phyloP scores from a whole-genome alignment of 129 eudicot species.

The Flaveria trinervia region DNA sequence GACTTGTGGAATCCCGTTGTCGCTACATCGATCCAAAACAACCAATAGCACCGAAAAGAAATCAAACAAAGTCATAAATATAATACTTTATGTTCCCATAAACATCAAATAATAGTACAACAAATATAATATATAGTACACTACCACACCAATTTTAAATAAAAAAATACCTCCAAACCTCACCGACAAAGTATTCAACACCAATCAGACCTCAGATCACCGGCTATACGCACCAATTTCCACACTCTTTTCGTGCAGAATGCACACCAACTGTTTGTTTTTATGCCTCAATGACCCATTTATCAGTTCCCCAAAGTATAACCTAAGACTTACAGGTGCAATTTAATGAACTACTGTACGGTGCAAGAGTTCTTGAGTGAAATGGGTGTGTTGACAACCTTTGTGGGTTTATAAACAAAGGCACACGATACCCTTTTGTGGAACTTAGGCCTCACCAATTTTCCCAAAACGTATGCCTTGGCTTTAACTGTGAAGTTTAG shows the following conservation, averaged over 20 bases:
- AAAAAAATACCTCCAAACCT: slow-evolving; percentile 19
- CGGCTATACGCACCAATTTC: neutral
- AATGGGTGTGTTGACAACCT: slow-evolving; percentile 45
- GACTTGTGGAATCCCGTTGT: neutral
- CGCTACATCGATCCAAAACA: neutral
- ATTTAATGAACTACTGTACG: slow-evolving; percentile 27
- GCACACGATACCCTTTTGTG: slow-evolving; percentile 54
- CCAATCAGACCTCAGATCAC: slow-evolving; percentile 5
- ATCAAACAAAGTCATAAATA: neutral
- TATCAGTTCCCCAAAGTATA: neutral
- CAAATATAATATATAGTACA: slow-evolving; percentile 18
- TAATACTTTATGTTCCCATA: neutral
- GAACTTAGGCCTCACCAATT: slow-evolving; percentile 76
- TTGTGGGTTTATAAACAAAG: slow-evolving; percentile 58
- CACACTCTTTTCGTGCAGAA: neutral
- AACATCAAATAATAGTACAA: slow-evolving; percentile 16
- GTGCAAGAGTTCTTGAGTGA: slow-evolving; percentile 65
- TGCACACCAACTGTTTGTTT: slow-evolving; percentile 20
- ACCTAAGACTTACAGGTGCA: neutral
- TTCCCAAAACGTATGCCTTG: slow-evolving; percentile 73
- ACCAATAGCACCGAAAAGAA: slow-evolving; percentile 2
- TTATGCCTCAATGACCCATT: slow-evolving; percentile 14
- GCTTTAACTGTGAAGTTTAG: slow-evolving; percentile 66
- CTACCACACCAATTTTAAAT: neutral
- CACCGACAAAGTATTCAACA: neutral